These are phyloP conservation scores for Ascobolus immersus DNA, from an alignment of 495 filamentous ascomycete species.

Conservation along the genomic window DNA sequence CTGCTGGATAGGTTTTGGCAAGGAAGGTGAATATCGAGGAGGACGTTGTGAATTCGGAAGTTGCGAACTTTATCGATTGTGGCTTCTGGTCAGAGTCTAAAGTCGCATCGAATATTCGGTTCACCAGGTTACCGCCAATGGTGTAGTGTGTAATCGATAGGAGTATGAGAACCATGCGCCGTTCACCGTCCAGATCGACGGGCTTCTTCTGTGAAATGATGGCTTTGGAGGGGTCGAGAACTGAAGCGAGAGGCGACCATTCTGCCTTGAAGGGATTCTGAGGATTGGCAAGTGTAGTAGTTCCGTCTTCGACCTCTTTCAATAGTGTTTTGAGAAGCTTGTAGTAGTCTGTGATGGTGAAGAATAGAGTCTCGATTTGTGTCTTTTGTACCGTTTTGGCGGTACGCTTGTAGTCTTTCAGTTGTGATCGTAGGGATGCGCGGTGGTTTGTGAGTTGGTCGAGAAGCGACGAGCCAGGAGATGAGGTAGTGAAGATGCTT, in stretches of 20 bases:
- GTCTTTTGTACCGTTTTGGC: slow-evolving; percentile 35
- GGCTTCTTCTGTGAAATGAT: slow-evolving; percentile 17
- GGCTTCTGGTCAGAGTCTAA: slow-evolving; percentile 39
- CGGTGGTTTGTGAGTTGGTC: too few relatives aligned
- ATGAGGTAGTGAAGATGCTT: slow-evolving; percentile 52
- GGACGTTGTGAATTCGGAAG: slow-evolving; percentile 49
- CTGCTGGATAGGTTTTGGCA: slow-evolving; percentile 23
- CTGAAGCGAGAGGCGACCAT: slow-evolving; percentile 78
- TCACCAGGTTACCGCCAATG: not conserved
- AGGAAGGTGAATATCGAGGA: slow-evolving; percentile 51
- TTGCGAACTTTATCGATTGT: slow-evolving; percentile 44
- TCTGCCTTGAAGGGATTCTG: slow-evolving; percentile 24
- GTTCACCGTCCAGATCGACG: slow-evolving; percentile 41
- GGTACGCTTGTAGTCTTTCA: slow-evolving; percentile 64
- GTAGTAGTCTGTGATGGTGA: slow-evolving; percentile 44
- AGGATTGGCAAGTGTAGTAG: slow-evolving; percentile 22
- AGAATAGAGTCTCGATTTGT: slow-evolving; percentile 39
- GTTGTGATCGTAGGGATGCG: slow-evolving; percentile 43
- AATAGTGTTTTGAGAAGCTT: slow-evolving; percentile 36
- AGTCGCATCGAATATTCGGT: slow-evolving; percentile 28
- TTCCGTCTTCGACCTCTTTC: slow-evolving; percentile 33
- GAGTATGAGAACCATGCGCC: slow-evolving; percentile 58
- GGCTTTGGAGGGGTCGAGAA: slow-evolving; percentile 24
- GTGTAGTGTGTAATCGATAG: slow-evolving; percentile 52
- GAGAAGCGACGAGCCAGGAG: slow-evolving; percentile 48